Evolutionary conservation across 78 protist genomes (phyloP).

Genomic region (Anaeramoeba ignava): DNA sequence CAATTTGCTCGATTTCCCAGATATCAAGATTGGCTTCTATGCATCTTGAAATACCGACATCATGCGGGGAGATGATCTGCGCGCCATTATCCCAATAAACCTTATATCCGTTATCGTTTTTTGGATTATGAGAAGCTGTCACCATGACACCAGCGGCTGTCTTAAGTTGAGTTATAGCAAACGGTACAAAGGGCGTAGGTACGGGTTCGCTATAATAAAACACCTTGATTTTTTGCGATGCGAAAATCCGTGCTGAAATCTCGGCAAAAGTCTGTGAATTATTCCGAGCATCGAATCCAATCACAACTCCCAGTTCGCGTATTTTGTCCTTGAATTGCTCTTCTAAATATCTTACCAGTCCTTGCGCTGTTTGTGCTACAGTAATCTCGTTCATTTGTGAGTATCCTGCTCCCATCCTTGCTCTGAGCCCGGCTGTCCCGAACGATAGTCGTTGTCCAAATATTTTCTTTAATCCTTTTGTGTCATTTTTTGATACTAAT

Average conservation of each 20-base stretch:
- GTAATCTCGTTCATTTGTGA: background rate
- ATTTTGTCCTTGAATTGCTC: background rate
- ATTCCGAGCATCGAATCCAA: background rate
- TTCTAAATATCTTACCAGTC: background rate
- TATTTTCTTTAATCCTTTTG: background rate
- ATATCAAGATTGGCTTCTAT: conserved; percentile 32
- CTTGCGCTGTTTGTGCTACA: background rate
- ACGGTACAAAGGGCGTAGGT: background rate
- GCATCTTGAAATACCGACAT: conserved; percentile 20
- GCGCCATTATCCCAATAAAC: conserved; percentile 92
- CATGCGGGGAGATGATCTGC: conserved; percentile 59
- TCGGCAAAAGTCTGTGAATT: background rate
- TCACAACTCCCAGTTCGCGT: background rate
- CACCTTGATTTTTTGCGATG: background rate
- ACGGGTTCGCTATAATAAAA: background rate
- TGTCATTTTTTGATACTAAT: background rate
- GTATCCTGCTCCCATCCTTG: background rate
- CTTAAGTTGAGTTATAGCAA: background rate
- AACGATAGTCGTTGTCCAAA: background rate
- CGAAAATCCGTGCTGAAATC: background rate
- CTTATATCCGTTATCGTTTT: conserved; percentile 90
- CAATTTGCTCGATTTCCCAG: conserved; percentile 9
- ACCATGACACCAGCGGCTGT: background rate
- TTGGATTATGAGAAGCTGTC: conserved; percentile 28
- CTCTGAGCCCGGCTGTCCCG: background rate